Base-by-base conservation (phyloP, 306 rosid species). In the Vigna reflexopilosa region DNA sequence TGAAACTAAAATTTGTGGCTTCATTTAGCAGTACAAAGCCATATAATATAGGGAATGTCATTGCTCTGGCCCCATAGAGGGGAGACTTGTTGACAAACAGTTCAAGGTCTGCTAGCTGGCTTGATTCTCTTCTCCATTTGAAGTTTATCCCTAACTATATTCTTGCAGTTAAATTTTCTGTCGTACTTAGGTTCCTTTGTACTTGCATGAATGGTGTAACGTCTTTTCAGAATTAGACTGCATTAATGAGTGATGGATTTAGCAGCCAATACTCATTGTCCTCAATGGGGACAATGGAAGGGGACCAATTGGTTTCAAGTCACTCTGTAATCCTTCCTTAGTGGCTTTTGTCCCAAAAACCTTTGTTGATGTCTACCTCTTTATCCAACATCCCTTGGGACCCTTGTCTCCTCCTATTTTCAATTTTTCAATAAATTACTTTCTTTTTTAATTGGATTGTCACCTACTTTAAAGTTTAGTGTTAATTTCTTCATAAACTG, bases 291-390 rank as follows among this genome's bases (percentile, higher is more conserved):
- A 89, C 94, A 90, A 77, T 19, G 56, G 75, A 70, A 62, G 92
- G 94, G 98, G 93, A 88, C 98, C 91, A 82, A 87, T 88, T 67
- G 84, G 90, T 79, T 90, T 85, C 84, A 83, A 84, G 87, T 88
- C 93, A 83, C 88, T 86, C 85, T 87, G 83, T 75, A 84, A 75
- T 93, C 86, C 85, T 85, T 82, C 80, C 80, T 87, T 82, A 44
- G 87, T 82, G 84, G 83, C 82, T 81, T 85, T 83, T 89, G 96
- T 93, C 93, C 83, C 85, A 8, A 49, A 84, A 86, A 24, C 90
- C 87, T 70, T 58, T 77, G 77, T 84, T 84, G 47, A 75, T 89
- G 93, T 87, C 91, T 68, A 75, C 82, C 67, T 80, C 94, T 84
- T 91, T 91, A 82, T 57, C 90, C 87, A 91, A 93, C 98, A 93